Base-by-base conservation (phyloP, 75 land plant genomes). In the Cryptomeria japonica region DNA sequence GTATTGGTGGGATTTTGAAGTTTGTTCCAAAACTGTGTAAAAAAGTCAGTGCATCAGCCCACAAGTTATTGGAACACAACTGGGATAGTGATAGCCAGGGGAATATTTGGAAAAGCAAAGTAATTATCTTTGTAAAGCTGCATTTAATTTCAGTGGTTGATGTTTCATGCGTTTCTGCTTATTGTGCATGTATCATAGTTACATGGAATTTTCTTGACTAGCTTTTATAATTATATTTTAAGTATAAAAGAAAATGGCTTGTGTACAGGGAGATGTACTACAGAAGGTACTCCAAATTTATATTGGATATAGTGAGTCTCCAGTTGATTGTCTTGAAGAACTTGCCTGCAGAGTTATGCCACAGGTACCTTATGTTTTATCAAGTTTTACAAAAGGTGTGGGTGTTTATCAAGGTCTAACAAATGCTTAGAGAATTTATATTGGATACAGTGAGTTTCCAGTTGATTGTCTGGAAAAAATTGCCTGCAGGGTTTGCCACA, bases 301-400 rank as follows among this genome's bases (percentile, higher is more conserved):
- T 80, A 83, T 97, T 75, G 86, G 86, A 86, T 87, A 93, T 88
- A 94, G 87, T 85, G 91, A 93, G 38, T 92, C 97, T 6, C 91
- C 97, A 80, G 84, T 91, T 64, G 96, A 95, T 84, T 84, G 93
- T 49, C 91, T 97, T 41, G 90, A 91, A 85, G 93, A 96, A 84
- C 94, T 97, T 28, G 92, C 95, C 38, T 92, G 96, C 87, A 93
- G 91, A 31, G 77, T 93, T 61, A 87, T 96, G 89, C 93, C 96
- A 82, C 96, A 96, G 96, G 99, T 98, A 53, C 25, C 19, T n/a
- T 56, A 1, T 70, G 25, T 9, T 56, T n/a, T 56, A 4, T 25
- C 31, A 31, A 42, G 51, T 85, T 49, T 47, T 55, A 47, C 9
- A 28, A 18, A 37, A 79, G 3, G 22, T n/a, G n/a, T n/a, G 47